These are phyloP conservation scores for Nepenthes alata DNA, from an alignment of 179 eudicot genomes.

Conservation along the genomic window DNA sequence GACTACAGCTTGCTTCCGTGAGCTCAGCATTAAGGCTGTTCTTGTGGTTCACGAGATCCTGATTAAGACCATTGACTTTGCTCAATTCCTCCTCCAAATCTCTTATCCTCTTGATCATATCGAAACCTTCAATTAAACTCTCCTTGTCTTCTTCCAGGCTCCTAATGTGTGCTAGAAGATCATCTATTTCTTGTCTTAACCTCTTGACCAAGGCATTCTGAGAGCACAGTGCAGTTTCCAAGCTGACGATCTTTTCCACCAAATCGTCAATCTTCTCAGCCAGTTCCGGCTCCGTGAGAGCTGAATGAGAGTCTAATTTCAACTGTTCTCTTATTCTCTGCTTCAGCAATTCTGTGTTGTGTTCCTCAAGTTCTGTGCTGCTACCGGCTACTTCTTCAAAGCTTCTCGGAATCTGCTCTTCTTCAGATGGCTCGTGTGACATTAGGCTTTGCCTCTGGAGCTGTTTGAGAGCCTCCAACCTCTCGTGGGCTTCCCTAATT, in stretches of 20 bases:
- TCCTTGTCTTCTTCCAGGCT: constrained; percentile 47
- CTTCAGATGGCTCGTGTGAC: background rate
- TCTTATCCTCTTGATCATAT: constrained; percentile 25
- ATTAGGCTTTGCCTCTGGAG: constrained; percentile 9
- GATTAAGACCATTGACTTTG: constrained; percentile 35
- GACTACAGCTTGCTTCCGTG: constrained; percentile 37
- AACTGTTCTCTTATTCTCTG: constrained; percentile 39
- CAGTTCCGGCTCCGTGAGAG: constrained; percentile 54
- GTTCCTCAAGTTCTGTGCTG: constrained; percentile 17
- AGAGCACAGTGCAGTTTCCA: constrained; percentile 57
- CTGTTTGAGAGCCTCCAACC: constrained; percentile 32
- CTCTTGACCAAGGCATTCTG: constrained; percentile 56
- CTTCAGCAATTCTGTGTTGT: constrained; percentile 20
- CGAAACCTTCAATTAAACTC: constrained; percentile 17
- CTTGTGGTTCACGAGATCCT: constrained; percentile 29
- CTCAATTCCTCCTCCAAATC: constrained; percentile 53
- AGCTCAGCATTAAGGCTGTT: constrained; percentile 28
- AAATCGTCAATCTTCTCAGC: constrained; percentile 78
- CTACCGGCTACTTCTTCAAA: constrained; percentile 14
- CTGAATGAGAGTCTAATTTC: constrained; percentile 15
- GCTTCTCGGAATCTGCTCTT: constrained; percentile 2
- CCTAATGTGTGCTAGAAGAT: constrained; percentile 41
- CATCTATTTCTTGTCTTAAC: constrained; percentile 41
- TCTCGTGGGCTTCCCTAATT: constrained; percentile 41
- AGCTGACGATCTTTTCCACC: constrained; percentile 51